Base-by-base conservation (phyloP, 306 rosid species). In the Quercus variabilis region DNA sequence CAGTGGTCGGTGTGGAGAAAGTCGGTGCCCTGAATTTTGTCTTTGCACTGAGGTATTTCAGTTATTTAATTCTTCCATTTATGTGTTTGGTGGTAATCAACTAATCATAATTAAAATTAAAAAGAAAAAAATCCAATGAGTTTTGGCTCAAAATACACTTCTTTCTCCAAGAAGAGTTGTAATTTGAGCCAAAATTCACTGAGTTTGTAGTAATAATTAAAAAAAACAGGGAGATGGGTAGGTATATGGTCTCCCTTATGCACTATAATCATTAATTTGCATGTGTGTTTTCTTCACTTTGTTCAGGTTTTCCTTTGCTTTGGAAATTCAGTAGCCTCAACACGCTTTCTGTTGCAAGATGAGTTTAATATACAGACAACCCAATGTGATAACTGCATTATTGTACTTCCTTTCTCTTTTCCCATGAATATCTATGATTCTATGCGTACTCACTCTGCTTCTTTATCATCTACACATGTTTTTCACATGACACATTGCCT, bases 301-400 rank as follows among this genome's bases (percentile, higher is more conserved):
- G 52, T 87, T 59, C 92, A 94, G 98, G 98, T 90, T 77, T 82
- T 86, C 65, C 86, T 85, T 69, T 92, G 98, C 90, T 92, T 94
- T 51, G 94, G 92, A 71, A 84, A 89, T 79, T 93, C 98, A 41
- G 98, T 93, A 71, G 94, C 97, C 85, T 94, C 98, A 12, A 91
- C 97, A 79, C 97, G 97, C 80, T 91, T 92, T 82, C 60, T 94
- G 81, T 82, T 94, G 88, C 98, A 92, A 88, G 98, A 94, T 70
- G 97, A 94, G 78, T 91, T 94, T 71, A 94, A 94, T 78, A 94
- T 94, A 71, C 97, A 92, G 79, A 92, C 97, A n/a, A 91, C 97
- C 0, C 75, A 89, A 46, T 92, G 98, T 75, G 97, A 92, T 74
- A 94, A 94, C 69, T 94, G 97, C 97, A 91, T 94, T 70, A 94